Conservation (phyloP, 352 stramenopile species). For the Phytopythium litorale region DNA sequence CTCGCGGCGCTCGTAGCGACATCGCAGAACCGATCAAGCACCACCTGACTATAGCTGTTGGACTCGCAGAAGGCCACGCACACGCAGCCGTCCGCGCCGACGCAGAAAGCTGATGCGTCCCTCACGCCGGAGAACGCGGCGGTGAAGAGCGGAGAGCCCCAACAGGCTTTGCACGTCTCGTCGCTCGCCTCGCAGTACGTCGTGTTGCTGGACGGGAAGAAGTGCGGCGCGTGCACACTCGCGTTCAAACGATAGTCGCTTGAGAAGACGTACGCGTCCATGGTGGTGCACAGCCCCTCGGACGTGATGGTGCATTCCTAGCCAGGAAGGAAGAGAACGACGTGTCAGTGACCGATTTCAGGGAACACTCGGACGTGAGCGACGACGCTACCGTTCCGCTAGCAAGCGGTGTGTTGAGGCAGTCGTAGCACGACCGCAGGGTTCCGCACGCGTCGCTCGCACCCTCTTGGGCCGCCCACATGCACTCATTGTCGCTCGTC, state of each 20-base stretch:
- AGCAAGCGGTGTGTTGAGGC: conserved; percentile 22
- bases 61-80: conserved; percentile 38
- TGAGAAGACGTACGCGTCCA: conserved; percentile 19
- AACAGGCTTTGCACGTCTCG: conserved; percentile 19
- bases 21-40: conserved; percentile 15
- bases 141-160: conserved; percentile 3
- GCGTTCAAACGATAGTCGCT: conserved; percentile 25
- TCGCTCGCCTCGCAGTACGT: conserved; percentile 40
- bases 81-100: conserved; percentile 27
- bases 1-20: neutral
- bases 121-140: neutral
- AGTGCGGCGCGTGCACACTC: conserved; percentile 15
- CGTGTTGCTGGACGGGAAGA: conserved; percentile 44
- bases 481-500: conserved; percentile 28
- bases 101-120: conserved; percentile 23
- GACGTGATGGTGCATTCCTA: conserved; percentile 32
- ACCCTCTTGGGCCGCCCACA: conserved; percentile 28
- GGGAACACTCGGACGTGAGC: neutral
- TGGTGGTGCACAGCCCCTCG: conserved; percentile 27
- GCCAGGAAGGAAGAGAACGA: neutral
- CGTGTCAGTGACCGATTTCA: neutral
- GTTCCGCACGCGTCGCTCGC: conserved; percentile 12
- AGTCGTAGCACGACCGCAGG: conserved; percentile 34
- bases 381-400: conserved; percentile 12
- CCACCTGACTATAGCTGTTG: conserved; percentile 12